Base-by-base conservation (phyloP, 1,284 basidiomycete genomes). In the Leucoagaricus sp. region DNA sequence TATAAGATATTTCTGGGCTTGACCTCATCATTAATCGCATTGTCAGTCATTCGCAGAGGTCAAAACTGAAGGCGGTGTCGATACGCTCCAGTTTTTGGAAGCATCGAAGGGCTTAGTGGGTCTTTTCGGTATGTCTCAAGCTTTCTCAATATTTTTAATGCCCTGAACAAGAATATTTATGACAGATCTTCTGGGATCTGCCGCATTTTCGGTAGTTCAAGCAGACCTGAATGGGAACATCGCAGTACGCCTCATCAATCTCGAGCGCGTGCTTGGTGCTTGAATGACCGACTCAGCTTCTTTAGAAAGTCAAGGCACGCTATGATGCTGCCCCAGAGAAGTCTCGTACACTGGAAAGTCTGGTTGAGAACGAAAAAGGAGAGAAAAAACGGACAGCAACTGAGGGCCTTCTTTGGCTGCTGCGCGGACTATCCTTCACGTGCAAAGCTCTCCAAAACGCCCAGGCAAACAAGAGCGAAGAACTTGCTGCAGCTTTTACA, bases 211-310 rank as follows among this genome's bases (percentile, higher is more conserved):
- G 2, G 80, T 91, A 23, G 96, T 99, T 6, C 88, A 95, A 74
- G 84, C 73, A 63, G 97, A 99, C 75, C 72, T 99, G 65, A 91
- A 85, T 58, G 93, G 94, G 25, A 99, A 99, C 76, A 97, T 99
- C 72, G 78, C 80, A 55, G 94, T 96, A 65, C 68, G 87, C 65
- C 63, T 54, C 55, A 57, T 65, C 13, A 10, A 49, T 53, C 36
- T 25, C 50, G 23, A 50, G 46, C 10, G 2, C 51, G 23, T 26
- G 47, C n/a, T 21, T 38, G 42, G 21, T 42, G 19, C n/a, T 29
- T 26, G 12, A 13, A 49, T 53, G 17, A 29, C 17, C 34, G 25
- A 33, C 33, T 26, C 36, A 41, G 29, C 51, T 52, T 21, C 25
- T 50, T 47, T 55, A 96, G 95, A 97, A 97, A 94, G 87, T 98